These are phyloP conservation scores for Actinomucor elegans DNA, from an alignment of 371 early-diverging fungal species.

Conservation along the genomic window DNA sequence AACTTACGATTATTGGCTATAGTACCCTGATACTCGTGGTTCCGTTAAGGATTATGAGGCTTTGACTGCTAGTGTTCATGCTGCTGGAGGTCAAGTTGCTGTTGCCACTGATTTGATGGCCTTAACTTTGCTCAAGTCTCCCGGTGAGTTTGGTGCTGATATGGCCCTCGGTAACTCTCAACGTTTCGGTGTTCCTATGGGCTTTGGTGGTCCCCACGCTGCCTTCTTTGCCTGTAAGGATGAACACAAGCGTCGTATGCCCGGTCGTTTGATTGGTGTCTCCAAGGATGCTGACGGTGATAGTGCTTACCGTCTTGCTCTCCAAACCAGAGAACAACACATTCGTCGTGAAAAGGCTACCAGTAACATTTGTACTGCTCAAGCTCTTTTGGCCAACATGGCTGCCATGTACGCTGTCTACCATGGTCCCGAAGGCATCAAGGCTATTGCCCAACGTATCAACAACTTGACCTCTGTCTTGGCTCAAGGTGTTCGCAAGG, in stretches of 20 bases:
- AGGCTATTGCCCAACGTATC: slow-evolving; percentile 87
- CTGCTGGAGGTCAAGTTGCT: slow-evolving; percentile 82
- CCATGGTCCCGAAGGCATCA: slow-evolving; percentile 94
- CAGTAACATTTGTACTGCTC: slow-evolving; percentile 97
- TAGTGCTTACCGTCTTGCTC: slow-evolving; percentile 89
- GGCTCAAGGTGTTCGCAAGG: slow-evolving; percentile 68
- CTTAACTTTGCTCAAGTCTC: slow-evolving; percentile 88
- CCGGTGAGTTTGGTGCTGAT: slow-evolving; percentile 95
- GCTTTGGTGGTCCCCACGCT: slow-evolving; percentile 98
- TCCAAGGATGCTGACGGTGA: slow-evolving; percentile 90
- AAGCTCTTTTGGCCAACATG: slow-evolving; percentile 92
- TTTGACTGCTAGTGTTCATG: slow-evolving; percentile 77
- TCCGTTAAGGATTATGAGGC: slow-evolving; percentile 77
- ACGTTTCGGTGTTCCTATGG: slow-evolving; percentile 96
- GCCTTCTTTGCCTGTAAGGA: slow-evolving; percentile 96
- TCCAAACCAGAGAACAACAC: slow-evolving; percentile 98
- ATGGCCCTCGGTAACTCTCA: slow-evolving; percentile 96
- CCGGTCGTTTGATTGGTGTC: slow-evolving; percentile 94
- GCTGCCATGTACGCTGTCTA: slow-evolving; percentile 95
- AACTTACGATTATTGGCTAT: too few relatives aligned
- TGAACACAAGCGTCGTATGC: slow-evolving; percentile 91
- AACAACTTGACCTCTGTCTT: slow-evolving; percentile 84
- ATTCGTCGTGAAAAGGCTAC: slow-evolving; percentile 98
- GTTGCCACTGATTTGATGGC: slow-evolving; percentile 94
- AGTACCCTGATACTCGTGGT: slow-evolving; percentile 95